phyloP scores from a whole-genome alignment of 306 rosid species.

The Gillenia trifoliata region DNA sequence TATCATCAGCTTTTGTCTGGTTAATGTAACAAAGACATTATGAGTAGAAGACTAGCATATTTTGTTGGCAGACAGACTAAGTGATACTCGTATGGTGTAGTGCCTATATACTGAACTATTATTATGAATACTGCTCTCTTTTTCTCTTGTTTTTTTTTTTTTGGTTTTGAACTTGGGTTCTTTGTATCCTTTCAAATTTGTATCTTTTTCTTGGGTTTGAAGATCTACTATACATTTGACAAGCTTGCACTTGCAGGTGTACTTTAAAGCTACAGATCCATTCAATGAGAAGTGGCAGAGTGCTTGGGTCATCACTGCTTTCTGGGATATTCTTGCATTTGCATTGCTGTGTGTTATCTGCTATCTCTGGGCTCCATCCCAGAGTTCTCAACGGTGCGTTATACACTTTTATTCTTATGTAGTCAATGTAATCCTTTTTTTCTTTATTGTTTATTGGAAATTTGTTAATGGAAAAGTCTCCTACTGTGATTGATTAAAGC shows the following conservation, averaged over 20 bases:
- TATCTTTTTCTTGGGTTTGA: neutral
- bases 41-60: neutral
- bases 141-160: neutral
- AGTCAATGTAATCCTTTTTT: neutral
- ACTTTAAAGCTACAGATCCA: slow-evolving; percentile 97
- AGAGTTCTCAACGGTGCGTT: slow-evolving; percentile 85
- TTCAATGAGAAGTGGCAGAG: slow-evolving; percentile 95
- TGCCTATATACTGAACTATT: neutral
- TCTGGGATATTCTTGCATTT: slow-evolving; percentile 88
- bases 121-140: neutral
- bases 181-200: neutral
- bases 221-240: neutral
- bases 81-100: neutral
- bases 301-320: slow-evolving; percentile 95
- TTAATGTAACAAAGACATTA: neutral
- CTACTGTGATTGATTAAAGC: neutral
- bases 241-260: slow-evolving; percentile 48
- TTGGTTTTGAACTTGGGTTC: neutral
- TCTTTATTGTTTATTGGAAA: neutral
- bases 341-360: slow-evolving; percentile 79
- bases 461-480: neutral
- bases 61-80: neutral
- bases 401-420: neutral
- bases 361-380: slow-evolving; percentile 98
- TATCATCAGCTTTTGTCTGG: neutral